Base-by-base conservation (phyloP, 1,139 yeast species). In the Lodderomyces oxycetoniae region DNA sequence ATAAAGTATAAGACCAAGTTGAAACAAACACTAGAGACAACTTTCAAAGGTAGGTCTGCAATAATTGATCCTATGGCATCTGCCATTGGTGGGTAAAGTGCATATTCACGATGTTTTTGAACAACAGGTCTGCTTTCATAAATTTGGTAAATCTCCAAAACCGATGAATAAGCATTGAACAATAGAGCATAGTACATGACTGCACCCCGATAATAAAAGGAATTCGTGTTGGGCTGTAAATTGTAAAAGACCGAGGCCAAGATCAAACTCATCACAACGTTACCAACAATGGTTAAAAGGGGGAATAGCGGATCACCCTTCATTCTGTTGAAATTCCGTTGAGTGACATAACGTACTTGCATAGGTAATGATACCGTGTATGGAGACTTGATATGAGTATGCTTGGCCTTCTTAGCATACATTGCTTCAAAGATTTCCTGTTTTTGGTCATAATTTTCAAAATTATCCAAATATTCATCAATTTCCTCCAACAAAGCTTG, bases 231-330 rank as follows among this genome's bases (percentile, higher is more conserved):
- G 2, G 55, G 52, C 27, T 65, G 61, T 40, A 74, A 59, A 44
- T 71, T 69, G 52, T 71, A 77, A 50, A 70, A 77, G 50, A 86
- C 76, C 1, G 95, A 84, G 3, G 89, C 74, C 36, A 84, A 59
- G 40, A 86, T 62, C 40, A 86, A 67, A 23, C 85, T 84, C 83
- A 84, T 79, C n/a, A 73, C 58, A n/a, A 74, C 60, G 50, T 84
- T 82, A 42, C 85, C 84, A 39, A 72, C 42, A 14, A 83, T 63
- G 15, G 78, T 69, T 36, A 80, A 71, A 16, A 77, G 20, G 1
- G 86, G 69, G 48, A 83, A 71, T 4, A 84, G 74, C 26, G 79
- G 72, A 53, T 83, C 88, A 46, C 87, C 87, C 43, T 57, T 62
- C 24, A 73, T 63, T 55, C 93, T 71, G 57, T 75, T 70, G 41